Evolutionary conservation across 2,329 filamentous ascomycete species (phyloP).

Genomic region (Penicillium sumatraense): DNA sequence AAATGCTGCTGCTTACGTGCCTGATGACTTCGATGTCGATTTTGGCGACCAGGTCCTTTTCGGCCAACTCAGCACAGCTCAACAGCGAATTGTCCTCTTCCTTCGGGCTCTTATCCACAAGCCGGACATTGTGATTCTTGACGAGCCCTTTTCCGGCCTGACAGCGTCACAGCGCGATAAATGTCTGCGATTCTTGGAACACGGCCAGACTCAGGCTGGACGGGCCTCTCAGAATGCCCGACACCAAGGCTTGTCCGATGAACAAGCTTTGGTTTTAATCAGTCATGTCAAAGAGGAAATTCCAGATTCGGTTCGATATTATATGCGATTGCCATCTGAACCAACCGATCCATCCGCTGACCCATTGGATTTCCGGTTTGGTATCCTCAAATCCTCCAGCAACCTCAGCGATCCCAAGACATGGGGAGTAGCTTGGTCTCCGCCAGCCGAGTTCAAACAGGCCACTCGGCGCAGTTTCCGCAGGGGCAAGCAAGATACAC

Average conservation of each 20-base stretch:
- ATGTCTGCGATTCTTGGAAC: conserved; percentile 78
- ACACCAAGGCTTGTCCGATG: conserved; percentile 62
- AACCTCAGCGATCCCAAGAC: conserved; percentile 25
- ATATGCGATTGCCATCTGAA: conserved; percentile 74
- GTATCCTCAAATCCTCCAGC: conserved; percentile 26
- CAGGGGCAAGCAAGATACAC: not conserved
- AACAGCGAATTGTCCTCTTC: conserved; percentile 83
- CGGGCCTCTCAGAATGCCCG: conserved; percentile 20
- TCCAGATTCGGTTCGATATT: conserved; percentile 79
- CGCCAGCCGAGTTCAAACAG: conserved; percentile 7
- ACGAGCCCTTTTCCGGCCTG: conserved; percentile 88
- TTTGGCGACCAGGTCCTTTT: conserved; percentile 83
- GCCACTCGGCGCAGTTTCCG: not conserved
- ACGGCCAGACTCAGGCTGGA: conserved; percentile 61
- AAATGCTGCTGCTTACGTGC: conserved; percentile 3
- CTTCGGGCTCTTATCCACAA: conserved; percentile 79
- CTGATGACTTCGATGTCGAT: conserved; percentile 39
- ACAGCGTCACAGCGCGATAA: conserved; percentile 81
- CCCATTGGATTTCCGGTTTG: conserved; percentile 37
- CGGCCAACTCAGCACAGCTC: conserved; percentile 56
- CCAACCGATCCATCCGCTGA: conserved; percentile 19
- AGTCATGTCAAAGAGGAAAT: conserved; percentile 91
- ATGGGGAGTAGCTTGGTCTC: conserved; percentile 38
- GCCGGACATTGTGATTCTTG: conserved; percentile 80
- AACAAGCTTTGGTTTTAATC: conserved; percentile 88